Base-by-base conservation (phyloP, 306 rosid species). In the Herpetospermum pedunculosum region DNA sequence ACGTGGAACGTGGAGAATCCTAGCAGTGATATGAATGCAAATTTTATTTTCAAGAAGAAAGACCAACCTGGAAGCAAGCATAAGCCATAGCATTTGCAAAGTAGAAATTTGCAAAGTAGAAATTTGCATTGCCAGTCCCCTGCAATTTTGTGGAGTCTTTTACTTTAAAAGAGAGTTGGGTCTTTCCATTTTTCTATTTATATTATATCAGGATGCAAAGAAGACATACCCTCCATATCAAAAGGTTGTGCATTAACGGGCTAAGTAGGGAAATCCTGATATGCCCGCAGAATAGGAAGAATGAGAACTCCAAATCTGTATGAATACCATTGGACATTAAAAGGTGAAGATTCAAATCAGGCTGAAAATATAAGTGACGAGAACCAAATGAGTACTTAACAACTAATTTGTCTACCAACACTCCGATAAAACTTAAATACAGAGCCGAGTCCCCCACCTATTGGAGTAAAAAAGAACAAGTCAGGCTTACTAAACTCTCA, bases 41-140 rank as follows among this genome's bases (percentile, higher is more conserved):
- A 73, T 23, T 19, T 15, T 34, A 30, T 25, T 6, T 49, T 48
- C 12, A n/a, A 26, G 50, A 21, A n/a, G n/a, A 40, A 29, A 57
- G 52, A 75, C 68, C 76, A 46, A 93, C 98, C 97, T 93, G 98
- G 71, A 93, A 86, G 80, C 87, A 86, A 63, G 97, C 94, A 86
- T 90, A 93, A 28, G 88, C 83, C 79, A 90, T 93, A 78, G 97
- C 98, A 67, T 95, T 92, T 6, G 90, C n/a, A n/a, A n/a, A n/a
- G n/a, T n/a, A n/a, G n/a, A n/a, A n/a, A n/a, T n/a, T n/a, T n/a
- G n/a, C 98, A 67, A 87, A 92, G 85, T 92, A 92, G 80, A 92
- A 92, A 84, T 93, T 93, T 75, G 97, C 97, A 77, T 90, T 93
- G 58, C 98, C 98, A 23, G 97, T 93, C 19, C 98, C 97, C 98